A percentile compares a stretch with the other conserved stretches of the same genome.
These are phyloP conservation scores for Clathrus columnatus DNA, from an alignment of 768 basidiomycete species.

Conservation along the genomic window DNA sequence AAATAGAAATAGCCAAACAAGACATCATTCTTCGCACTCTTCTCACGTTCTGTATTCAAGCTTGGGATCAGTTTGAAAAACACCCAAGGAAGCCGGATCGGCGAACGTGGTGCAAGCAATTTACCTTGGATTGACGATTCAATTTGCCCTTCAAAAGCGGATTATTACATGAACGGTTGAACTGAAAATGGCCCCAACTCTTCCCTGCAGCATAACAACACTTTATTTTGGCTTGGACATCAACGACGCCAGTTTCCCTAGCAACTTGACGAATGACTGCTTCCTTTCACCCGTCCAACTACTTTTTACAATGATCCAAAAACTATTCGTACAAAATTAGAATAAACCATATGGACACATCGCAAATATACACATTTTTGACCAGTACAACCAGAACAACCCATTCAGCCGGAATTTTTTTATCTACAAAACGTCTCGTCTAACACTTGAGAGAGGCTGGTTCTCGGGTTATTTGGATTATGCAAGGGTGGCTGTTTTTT, in stretches of 20 bases:
- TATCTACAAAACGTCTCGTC: conserved; percentile 28
- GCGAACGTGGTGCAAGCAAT: no score
- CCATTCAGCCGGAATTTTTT: conserved; percentile 27
- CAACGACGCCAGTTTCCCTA: conserved; percentile 24
- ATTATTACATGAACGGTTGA: conserved; percentile 30
- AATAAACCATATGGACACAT: conserved; percentile 28
- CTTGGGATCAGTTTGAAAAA: conserved; percentile 37
- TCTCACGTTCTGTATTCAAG: conserved; percentile 32
- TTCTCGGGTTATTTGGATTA: conserved; percentile 32
- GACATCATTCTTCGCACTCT: conserved; percentile 28
- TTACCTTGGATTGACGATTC: conserved; percentile 33
- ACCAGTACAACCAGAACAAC: conserved; percentile 36
- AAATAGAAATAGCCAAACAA: conserved; percentile 27
- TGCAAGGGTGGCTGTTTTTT: conserved; percentile 36
- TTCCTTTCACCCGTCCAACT: conserved; percentile 34
- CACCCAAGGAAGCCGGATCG: conserved; percentile 34
- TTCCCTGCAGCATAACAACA: conserved; percentile 24
- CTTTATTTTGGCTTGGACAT: conserved; percentile 28
- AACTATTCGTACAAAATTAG: conserved; percentile 32
- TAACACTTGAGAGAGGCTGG: conserved; percentile 31
- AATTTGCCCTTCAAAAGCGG: conserved; percentile 28
- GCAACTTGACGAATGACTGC: conserved; percentile 26
- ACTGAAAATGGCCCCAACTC: conserved; percentile 35
- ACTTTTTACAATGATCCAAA: conserved; percentile 28
- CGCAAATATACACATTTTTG: conserved; percentile 36